Evolutionary conservation across 192 early-diverging fungal species (phyloP).

Genomic region (Gaertneriomyces sp.): DNA sequence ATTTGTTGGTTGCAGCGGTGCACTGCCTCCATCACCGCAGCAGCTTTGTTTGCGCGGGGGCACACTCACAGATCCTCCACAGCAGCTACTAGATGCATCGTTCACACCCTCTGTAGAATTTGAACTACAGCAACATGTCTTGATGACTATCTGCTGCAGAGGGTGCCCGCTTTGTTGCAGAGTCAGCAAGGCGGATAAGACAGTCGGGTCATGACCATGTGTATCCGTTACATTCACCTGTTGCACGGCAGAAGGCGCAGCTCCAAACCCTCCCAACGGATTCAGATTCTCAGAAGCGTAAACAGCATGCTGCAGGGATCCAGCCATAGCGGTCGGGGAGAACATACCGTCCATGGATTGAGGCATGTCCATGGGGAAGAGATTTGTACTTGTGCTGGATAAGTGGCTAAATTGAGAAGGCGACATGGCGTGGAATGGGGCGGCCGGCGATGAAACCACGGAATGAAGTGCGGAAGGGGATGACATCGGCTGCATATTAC

Average conservation of each 20-base stretch:
- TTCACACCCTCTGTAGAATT: background rate
- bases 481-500: too few species aligned
- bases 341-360: background rate
- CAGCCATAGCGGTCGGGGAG: background rate
- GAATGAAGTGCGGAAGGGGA: too few species aligned
- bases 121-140: background rate
- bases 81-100: background rate
- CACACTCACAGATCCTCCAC: background rate
- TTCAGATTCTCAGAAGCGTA: background rate
- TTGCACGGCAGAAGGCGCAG: background rate
- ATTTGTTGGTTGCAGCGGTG: background rate
- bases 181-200: conserved; percentile 18
- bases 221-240: conserved; percentile 8
- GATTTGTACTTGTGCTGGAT: background rate
- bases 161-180: conserved; percentile 20
- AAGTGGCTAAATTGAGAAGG: background rate
- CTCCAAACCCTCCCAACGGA: background rate
- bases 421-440: background rate
- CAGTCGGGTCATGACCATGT: conserved; percentile 20
- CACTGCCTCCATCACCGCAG: background rate
- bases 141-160: background rate
- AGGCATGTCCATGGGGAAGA: background rate
- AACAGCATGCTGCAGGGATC: background rate
- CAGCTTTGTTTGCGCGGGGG: background rate
- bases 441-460: too few species aligned